Conservation (phyloP, 306 rosid species). For the Medicago ruthenica region DNA sequence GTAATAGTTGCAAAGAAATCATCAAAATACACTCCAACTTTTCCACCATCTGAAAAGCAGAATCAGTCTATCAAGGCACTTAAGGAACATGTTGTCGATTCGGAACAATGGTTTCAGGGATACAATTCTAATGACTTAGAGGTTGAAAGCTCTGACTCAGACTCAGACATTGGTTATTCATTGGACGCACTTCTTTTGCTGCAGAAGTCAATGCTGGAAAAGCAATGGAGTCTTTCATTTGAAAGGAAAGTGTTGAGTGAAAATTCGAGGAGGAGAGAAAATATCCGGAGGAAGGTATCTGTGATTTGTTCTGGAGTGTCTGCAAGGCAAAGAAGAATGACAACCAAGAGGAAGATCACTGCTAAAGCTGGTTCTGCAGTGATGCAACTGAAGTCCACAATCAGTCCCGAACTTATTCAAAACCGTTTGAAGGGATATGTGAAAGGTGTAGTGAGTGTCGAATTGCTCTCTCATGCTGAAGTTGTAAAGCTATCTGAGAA, state of each 20-base stretch:
- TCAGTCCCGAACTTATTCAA: constrained; percentile 65
- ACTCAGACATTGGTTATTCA: constrained; percentile 64
- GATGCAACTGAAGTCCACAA: constrained; percentile 50
- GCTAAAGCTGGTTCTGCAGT: constrained; percentile 39
- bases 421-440: constrained; percentile 74
- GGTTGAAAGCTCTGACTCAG: constrained; percentile 60
- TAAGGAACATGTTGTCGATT: constrained; percentile 61
- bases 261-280: constrained; percentile 38
- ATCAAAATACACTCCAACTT: constrained; percentile 56
- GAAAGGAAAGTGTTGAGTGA: constrained; percentile 51
- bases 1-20: constrained; percentile 61
- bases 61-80: constrained; percentile 69
- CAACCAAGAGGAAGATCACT: constrained; percentile 53
- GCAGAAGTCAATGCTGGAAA: constrained; percentile 94
- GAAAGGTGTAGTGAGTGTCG: constrained; percentile 72
- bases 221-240: constrained; percentile 90
- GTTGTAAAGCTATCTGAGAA: constrained; percentile 80
- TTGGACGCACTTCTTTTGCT: constrained; percentile 89
- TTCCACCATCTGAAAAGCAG: constrained; percentile 51
- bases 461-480: constrained; percentile 86
- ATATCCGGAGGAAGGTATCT: constrained; percentile 48
- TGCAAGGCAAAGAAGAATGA: constrained; percentile 90
- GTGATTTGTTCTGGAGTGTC: constrained; percentile 97
- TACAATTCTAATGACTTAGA: constrained; percentile 51
- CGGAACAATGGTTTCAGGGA: constrained; percentile 57